Evolutionary conservation across 225 moss, liverwort and hornwort species (phyloP).

Genomic region (Marchantia polymorpha): DNA sequence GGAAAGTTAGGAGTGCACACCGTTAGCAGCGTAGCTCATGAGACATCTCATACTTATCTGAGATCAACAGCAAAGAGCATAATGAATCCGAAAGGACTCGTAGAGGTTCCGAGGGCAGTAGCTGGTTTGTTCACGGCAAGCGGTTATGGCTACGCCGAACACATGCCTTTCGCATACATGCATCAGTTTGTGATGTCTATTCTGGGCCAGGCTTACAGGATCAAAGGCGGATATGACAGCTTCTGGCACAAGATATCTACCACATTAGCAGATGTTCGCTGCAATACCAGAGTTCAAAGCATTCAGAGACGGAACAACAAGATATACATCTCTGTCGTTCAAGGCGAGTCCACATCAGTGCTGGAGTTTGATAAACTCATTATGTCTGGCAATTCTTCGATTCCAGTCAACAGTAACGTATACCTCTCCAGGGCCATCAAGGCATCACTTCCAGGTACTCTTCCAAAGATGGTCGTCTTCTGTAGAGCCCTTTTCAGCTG

Average conservation of each 20-base stretch:
- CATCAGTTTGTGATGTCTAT: slow-evolving; percentile 39
- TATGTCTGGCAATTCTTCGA: slow-evolving; percentile 28
- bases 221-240: slow-evolving; percentile 37
- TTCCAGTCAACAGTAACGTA: slow-evolving; percentile 25
- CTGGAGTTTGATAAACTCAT: slow-evolving; percentile 46
- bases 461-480: background rate
- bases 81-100: background rate
- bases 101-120: slow-evolving; percentile 28
- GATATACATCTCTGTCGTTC: background rate
- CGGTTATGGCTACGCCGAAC: slow-evolving; percentile 41
- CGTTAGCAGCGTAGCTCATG: slow-evolving; percentile 36
- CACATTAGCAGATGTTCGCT: slow-evolving; percentile 37
- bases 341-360: background rate
- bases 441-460: slow-evolving; percentile 7
- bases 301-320: slow-evolving; percentile 14
- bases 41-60: slow-evolving; percentile 24
- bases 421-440: slow-evolving; percentile 14
- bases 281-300: slow-evolving; percentile 32
- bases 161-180: slow-evolving; percentile 41
- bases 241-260: slow-evolving; percentile 39
- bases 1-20: slow-evolving; percentile 36
- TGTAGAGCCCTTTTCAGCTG: background rate
- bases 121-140: slow-evolving; percentile 37
- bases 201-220: slow-evolving; percentile 37
- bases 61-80: background rate